Evolutionary conservation across 495 filamentous ascomycete genomes (phyloP).

Genomic region (Podospora appendiculata): DNA sequence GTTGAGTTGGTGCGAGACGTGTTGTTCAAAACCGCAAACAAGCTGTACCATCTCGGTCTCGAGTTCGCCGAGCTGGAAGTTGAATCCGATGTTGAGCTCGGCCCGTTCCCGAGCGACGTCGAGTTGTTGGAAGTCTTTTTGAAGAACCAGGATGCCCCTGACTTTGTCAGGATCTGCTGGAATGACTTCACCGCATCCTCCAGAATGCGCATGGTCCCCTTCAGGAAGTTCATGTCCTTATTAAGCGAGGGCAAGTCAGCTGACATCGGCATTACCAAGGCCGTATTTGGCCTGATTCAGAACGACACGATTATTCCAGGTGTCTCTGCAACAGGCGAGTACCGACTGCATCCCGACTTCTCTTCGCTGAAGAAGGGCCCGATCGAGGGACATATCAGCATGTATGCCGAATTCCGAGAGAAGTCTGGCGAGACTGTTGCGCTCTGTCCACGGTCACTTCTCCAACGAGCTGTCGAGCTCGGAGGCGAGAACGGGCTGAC

Average conservation of each 20-base stretch:
- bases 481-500: slow-evolving; percentile 36
- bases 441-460: slow-evolving; percentile 52
- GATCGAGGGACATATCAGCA: slow-evolving; percentile 45
- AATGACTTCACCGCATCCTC: slow-evolving; percentile 67
- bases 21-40: slow-evolving; percentile 64
- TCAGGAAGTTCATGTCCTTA: slow-evolving; percentile 54
- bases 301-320: slow-evolving; percentile 40
- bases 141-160: slow-evolving; percentile 58
- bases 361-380: slow-evolving; percentile 49
- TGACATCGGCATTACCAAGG: slow-evolving; percentile 48
- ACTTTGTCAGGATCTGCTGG: slow-evolving; percentile 70
- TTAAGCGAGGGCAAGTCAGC: slow-evolving; percentile 42
- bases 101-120: slow-evolving; percentile 13
- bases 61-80: slow-evolving; percentile 27
- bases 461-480: slow-evolving; percentile 44
- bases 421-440: slow-evolving; percentile 30
- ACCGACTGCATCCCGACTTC: slow-evolving; percentile 54
- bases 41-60: slow-evolving; percentile 52
- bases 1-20: slow-evolving; percentile 50
- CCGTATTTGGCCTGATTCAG: slow-evolving; percentile 51
- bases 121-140: slow-evolving; percentile 52
- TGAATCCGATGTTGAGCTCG: slow-evolving; percentile 3
- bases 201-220: slow-evolving; percentile 63
- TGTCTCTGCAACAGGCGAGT: slow-evolving; percentile 47
- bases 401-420: slow-evolving; percentile 55